These are phyloP conservation scores for Mycena galericulata DNA, from an alignment of 768 basidiomycete species.

Conservation along the genomic window DNA sequence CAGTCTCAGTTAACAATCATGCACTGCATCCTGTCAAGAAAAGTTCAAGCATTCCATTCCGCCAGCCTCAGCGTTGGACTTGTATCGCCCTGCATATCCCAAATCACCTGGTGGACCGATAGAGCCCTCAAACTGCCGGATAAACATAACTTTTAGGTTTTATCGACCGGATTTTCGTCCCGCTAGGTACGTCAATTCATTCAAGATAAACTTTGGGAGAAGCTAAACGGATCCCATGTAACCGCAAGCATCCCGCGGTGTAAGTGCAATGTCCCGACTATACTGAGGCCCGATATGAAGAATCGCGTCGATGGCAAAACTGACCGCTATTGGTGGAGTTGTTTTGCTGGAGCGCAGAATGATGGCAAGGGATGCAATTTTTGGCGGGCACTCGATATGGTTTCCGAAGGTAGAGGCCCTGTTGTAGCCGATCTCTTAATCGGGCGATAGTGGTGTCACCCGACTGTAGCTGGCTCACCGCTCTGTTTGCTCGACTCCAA, in stretches of 20 bases:
- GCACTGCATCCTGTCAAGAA: slow-evolving; percentile 89
- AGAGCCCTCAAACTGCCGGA: slow-evolving; percentile 73
- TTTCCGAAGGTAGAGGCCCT: slow-evolving; percentile 73
- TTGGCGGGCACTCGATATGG: slow-evolving; percentile 81
- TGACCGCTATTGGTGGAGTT: slow-evolving; percentile 84
- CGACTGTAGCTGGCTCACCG: too few relatives aligned
- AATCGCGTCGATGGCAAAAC: slow-evolving; percentile 65
- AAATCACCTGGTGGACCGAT: slow-evolving; percentile 41
- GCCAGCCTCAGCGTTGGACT: slow-evolving; percentile 75
- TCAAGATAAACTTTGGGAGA: neutral
- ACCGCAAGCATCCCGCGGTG: slow-evolving; percentile 70
- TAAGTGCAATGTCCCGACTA: slow-evolving; percentile 77
- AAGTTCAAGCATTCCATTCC: slow-evolving; percentile 85
- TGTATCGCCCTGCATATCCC: slow-evolving; percentile 73
- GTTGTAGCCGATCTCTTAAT: slow-evolving; percentile 37
- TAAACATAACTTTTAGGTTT: slow-evolving; percentile 90
- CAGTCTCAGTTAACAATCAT: slow-evolving; percentile 77
- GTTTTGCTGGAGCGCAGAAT: slow-evolving; percentile 84
- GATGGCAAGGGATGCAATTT: slow-evolving; percentile 85
- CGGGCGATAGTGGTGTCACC: too few relatives aligned
- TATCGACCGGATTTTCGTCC: slow-evolving; percentile 86
- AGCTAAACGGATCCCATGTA: neutral
- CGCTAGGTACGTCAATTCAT: slow-evolving; percentile 26
- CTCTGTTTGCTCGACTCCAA: too few relatives aligned
- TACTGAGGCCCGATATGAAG: slow-evolving; percentile 85